Conservation (phyloP, 2,329 filamentous ascomycete species). For the Alternaria longipes region DNA sequence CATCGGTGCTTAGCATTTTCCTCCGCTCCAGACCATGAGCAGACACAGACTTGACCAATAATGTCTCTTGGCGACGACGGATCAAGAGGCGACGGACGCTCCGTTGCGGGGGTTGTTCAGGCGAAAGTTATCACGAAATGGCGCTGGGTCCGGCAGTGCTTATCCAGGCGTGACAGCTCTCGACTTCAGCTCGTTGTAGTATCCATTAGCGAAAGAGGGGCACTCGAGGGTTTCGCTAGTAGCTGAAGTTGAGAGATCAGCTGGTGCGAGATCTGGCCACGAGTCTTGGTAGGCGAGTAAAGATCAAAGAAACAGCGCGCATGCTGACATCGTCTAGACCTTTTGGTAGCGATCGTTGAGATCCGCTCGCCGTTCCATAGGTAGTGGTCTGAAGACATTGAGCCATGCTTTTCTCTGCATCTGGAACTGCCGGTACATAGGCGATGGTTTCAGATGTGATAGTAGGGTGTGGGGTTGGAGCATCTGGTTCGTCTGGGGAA, state of each 20-base stretch:
- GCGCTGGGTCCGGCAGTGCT: slow-evolving; percentile 16
- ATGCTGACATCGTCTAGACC: slow-evolving; percentile 5
- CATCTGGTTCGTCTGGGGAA: slow-evolving; percentile 27
- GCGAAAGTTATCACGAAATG: slow-evolving; percentile 19
- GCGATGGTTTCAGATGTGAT: slow-evolving; percentile 22
- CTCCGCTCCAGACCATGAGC: not conserved
- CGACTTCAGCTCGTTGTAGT: slow-evolving; percentile 7
- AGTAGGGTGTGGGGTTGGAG: slow-evolving; percentile 20
- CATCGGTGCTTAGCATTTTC: slow-evolving; percentile 9
- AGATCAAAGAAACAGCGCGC: not conserved
- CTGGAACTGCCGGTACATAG: slow-evolving; percentile 15
- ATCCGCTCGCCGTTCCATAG: not conserved
- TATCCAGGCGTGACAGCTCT: slow-evolving; percentile 13
- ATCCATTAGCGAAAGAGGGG: slow-evolving; percentile 8
- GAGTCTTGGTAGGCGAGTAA: not conserved
- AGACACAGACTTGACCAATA: slow-evolving; percentile 11
- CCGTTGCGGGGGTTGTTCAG: slow-evolving; percentile 14
- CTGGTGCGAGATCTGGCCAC: not conserved
- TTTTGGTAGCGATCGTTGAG: not conserved
- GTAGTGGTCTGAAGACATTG: not conserved
- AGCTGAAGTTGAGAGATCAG: not conserved
- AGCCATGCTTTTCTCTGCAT: slow-evolving; percentile 16
- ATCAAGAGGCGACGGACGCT: slow-evolving; percentile 15
- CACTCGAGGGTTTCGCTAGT: not conserved
- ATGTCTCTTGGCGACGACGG: not conserved